Evolutionary conservation across 495 filamentous ascomycete genomes (phyloP), one percentile per base, ranked within the genome.

Genomic region (Talaromyces ruber): DNA sequence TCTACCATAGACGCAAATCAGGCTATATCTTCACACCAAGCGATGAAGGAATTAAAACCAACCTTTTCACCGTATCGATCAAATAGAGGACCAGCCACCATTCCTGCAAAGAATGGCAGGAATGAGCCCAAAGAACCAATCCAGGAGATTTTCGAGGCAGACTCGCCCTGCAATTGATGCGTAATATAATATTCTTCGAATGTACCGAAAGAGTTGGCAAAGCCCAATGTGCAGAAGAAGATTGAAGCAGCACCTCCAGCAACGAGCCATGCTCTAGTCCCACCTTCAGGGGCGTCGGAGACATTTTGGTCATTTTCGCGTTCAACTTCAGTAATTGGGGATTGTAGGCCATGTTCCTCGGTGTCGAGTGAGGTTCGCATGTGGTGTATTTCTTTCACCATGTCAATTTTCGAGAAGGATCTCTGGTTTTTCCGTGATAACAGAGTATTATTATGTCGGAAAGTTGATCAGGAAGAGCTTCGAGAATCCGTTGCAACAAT

Each of bases 151-250:
- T 76, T 60, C 59, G 79, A 77, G n/a, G 78, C 62, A 0, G 74
- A 64, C 7, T 80, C 54, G n/a, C 65, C 65, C 12, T 58, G 59
- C 4, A 87, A 75, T 58, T 81, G 79, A 60, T 81, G 70, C 0
- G 67, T 63, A 25, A 74, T 54, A 70, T 84, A 86, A 70, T 85
- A 85, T 16, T 79, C 67, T 58, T 80, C 71, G 61, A 84, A 86
- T 24, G 77, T 66, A 21, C 84, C 83, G 55, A 85, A 83, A 0
- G 81, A 74, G 69, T 85, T 85, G 26, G 78, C 54, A 67, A 80
- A 81, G 25, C 84, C 84, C 7, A 83, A 24, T 11, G 60, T 59
- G 16, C 63, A 63, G 63, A 77, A 76, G 11, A 73, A 69, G 8
- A 66, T 59, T 14, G 64, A 68, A 37, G 69, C 61, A 21, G 64